phyloP scores from a whole-genome alignment of 495 filamentous ascomycete species.

The Jackrogersella minutella region DNA sequence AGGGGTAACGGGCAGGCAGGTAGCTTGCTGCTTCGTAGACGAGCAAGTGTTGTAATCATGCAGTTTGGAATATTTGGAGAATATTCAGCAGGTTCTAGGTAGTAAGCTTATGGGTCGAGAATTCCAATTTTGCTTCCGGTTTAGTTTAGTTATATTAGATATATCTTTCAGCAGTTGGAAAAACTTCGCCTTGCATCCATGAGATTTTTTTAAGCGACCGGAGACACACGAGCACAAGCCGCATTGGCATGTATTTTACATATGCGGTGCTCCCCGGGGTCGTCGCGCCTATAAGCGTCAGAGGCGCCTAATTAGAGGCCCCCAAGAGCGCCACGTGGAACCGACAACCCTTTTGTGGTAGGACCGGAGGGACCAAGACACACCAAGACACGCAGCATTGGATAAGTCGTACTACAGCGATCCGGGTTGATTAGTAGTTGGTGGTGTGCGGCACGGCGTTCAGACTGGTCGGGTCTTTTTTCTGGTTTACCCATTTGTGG shows the following conservation, averaged over 20 bases:
- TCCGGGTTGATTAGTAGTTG: not conserved
- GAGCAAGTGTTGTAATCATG: not conserved
- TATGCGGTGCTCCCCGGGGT: slow-evolving; percentile 9
- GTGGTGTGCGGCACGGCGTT: slow-evolving; percentile 20
- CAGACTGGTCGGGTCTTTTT: slow-evolving; percentile 27
- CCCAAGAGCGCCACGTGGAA: not conserved
- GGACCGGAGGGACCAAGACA: slow-evolving; percentile 17
- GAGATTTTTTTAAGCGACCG: not conserved
- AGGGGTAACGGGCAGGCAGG: slow-evolving; percentile 9
- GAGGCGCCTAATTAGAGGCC: slow-evolving; percentile 9
- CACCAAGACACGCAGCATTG: not conserved
- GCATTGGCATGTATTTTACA: not conserved
- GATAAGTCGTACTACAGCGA: slow-evolving; percentile 21
- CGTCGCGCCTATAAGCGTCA: slow-evolving; percentile 33
- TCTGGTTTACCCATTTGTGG: too few species aligned
- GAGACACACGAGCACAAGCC: not conserved
- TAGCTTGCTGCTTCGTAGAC: not conserved
- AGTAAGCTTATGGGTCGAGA: too few species aligned
- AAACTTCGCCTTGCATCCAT: not conserved
- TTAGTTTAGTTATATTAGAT: too few species aligned
- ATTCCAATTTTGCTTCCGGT: too few species aligned
- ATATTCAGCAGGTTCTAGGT: too few species aligned
- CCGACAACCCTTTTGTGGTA: slow-evolving; percentile 30
- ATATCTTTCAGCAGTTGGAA: not conserved
- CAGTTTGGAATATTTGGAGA: too few species aligned